phyloP scores from a whole-genome alignment of 768 basidiomycete species.

The Collybia nuda region DNA sequence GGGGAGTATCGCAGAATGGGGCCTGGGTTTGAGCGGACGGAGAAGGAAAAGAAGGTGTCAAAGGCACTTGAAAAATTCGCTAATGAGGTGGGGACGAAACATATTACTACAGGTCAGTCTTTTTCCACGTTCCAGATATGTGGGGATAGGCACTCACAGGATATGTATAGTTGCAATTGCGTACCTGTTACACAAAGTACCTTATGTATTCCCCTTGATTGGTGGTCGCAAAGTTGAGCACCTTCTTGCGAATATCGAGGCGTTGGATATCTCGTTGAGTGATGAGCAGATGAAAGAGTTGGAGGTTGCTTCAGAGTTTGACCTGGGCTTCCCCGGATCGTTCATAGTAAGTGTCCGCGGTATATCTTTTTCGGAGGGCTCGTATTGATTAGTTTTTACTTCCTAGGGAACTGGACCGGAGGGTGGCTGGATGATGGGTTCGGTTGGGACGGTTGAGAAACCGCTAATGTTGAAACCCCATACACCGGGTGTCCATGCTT shows the following conservation, averaged over 20 bases:
- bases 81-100: slow-evolving; percentile 30
- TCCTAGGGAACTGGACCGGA: too few relatives aligned
- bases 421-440: too few relatives aligned
- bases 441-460: too few relatives aligned
- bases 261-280: slow-evolving; percentile 44
- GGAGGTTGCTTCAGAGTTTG: slow-evolving; percentile 41
- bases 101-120: slow-evolving; percentile 24
- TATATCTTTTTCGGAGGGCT: too few relatives aligned
- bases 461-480: too few relatives aligned
- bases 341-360: slow-evolving; percentile 27
- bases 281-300: slow-evolving; percentile 44
- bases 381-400: neutral
- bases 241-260: slow-evolving; percentile 47
- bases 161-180: slow-evolving; percentile 46
- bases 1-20: slow-evolving; percentile 24
- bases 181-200: slow-evolving; percentile 53
- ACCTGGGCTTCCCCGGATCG: slow-evolving; percentile 42
- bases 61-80: slow-evolving; percentile 38
- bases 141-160: too few relatives aligned
- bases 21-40: slow-evolving; percentile 31
- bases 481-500: too few relatives aligned
- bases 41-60: slow-evolving; percentile 30
- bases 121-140: too few relatives aligned
- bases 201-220: slow-evolving; percentile 51
- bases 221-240: slow-evolving; percentile 56